phyloP scores from a whole-genome alignment of 768 basidiomycete genomes.

The Thelephora aurantiotincta region DNA sequence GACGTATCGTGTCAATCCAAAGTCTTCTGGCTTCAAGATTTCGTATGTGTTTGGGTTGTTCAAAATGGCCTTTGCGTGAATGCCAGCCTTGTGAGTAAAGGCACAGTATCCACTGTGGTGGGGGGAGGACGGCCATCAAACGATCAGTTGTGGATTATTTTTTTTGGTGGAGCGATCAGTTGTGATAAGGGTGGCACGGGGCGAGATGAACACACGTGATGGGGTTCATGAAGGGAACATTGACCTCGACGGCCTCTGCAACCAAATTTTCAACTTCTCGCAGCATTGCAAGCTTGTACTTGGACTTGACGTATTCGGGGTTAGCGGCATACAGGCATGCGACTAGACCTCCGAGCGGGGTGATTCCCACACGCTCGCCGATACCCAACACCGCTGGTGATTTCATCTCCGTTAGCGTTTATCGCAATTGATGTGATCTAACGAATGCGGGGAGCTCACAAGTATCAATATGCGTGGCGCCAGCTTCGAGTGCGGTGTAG shows the following conservation, averaged over 20 bases:
- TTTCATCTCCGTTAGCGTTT: constrained; percentile 4
- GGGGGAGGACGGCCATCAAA: neutral
- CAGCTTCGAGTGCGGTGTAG: constrained; percentile 95
- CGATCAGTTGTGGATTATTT: neutral
- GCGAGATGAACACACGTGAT: constrained; percentile 48
- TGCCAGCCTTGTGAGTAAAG: constrained; percentile 99
- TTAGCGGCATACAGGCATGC: constrained; percentile 95
- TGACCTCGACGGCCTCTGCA: constrained; percentile 96
- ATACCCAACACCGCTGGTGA: constrained; percentile 84
- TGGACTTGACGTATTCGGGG: constrained; percentile 98
- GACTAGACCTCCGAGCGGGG: constrained; percentile 91
- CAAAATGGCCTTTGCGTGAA: constrained; percentile 98
- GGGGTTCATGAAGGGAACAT: constrained; percentile 94
- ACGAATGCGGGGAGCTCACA: constrained; percentile 32
- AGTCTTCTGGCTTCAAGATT: constrained; percentile 98
- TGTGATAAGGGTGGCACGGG: neutral
- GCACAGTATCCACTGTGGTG: constrained; percentile 87
- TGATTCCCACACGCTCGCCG: constrained; percentile 98
- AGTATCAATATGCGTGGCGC: constrained; percentile 98
- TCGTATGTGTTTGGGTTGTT: constrained; percentile 99
- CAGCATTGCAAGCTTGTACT: constrained; percentile 96
- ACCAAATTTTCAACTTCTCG: constrained; percentile 98
- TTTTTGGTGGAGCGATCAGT: neutral
- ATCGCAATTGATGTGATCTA: neutral
- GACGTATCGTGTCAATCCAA: constrained; percentile 93